A percentile compares a stretch with the other conserved stretches of the same genome.
Evolutionary conservation across 1,284 basidiomycete genomes (phyloP).

Genomic region (Macrocystidia cucumis): DNA sequence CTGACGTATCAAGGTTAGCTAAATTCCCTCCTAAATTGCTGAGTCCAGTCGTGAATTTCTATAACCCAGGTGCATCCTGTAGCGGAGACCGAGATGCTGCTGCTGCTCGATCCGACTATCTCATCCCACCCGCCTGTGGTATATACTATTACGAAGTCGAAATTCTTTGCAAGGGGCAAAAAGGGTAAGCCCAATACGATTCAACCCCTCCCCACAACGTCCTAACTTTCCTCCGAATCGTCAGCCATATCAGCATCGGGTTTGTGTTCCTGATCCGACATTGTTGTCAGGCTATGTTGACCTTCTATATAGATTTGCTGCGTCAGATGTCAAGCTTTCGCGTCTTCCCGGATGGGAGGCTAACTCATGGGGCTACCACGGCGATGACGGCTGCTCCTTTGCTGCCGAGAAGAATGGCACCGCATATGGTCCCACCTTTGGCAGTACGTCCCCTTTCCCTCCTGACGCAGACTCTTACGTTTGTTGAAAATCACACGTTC

Average conservation of each 20-base stretch:
- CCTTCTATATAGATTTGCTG: conserved; percentile 32
- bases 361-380: conserved; percentile 91
- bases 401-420: conserved; percentile 66
- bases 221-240: conserved; percentile 4
- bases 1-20: conserved; percentile 54
- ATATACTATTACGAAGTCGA: conserved; percentile 90
- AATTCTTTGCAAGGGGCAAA: conserved; percentile 70
- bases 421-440: conserved; percentile 71
- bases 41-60: conserved; percentile 7
- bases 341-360: conserved; percentile 87
- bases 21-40: conserved; percentile 4
- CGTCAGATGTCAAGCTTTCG: conserved; percentile 49
- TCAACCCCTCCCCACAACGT: conserved; percentile 1
- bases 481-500: too few relatives aligned
- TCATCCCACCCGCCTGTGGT: conserved; percentile 77
- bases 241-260: conserved; percentile 79
- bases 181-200: conserved; percentile 47
- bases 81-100: conserved; percentile 75
- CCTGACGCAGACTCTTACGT: neutral
- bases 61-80: conserved; percentile 42
- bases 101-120: conserved; percentile 64
- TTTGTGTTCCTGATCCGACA: conserved; percentile 19
- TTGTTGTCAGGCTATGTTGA: conserved; percentile 6
- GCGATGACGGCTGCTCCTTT: conserved; percentile 84
- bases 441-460: conserved; percentile 62